Evolutionary conservation across 2,329 filamentous ascomycete species (phyloP), one percentile per base, ranked within the genome.

Genomic region (Ophiostoma perfectum): DNA sequence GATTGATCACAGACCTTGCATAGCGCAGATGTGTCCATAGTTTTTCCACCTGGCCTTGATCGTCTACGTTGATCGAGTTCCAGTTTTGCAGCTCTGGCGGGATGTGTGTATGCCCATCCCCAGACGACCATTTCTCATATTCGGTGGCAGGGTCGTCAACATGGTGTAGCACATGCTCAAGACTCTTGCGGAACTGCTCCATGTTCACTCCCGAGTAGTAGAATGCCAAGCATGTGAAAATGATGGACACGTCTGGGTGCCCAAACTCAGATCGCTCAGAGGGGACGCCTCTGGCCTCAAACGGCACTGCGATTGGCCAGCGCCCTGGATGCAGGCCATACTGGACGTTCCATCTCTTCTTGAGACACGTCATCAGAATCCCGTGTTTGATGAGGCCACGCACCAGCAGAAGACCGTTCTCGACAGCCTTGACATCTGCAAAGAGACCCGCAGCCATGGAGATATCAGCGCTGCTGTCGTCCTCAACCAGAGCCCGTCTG

Each of bases 291-390:
- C 92, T 91, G 0, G 87, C 86, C 11, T 84, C 80, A 65, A 83
- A 92, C 0, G 89, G 89, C 0, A 92, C 89, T 0, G 89, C 88
- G 5, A 90, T 82, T 0, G 86, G 86, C 55, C 82, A 79, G 14
- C 89, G 80, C 0, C 70, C 63, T 0, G 83, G 81, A 71, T 87
- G 81, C 0, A 88, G 76, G 0, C 86, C 86, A 64, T 88, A 93
- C 60, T 85, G 80, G 0, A 92, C 88, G 41, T 88, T 87, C 84
- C 84, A 91, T 4, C 86, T 78, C 73, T 90, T 90, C 66, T 84
- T 83, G 0, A 90, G 73, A 2, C 81, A 83, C 39, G 88, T 82
- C 1, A 85, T 73, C 0, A 92, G 75, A 2, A 92, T 85, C 0
- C 83, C 78, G 67, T 87, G 81, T 0, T 85, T 80, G 0, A 92